These are phyloP conservation scores for Hanseniaspora lachancei DNA, from an alignment of 805 yeast genomes.

Conservation along the genomic window DNA sequence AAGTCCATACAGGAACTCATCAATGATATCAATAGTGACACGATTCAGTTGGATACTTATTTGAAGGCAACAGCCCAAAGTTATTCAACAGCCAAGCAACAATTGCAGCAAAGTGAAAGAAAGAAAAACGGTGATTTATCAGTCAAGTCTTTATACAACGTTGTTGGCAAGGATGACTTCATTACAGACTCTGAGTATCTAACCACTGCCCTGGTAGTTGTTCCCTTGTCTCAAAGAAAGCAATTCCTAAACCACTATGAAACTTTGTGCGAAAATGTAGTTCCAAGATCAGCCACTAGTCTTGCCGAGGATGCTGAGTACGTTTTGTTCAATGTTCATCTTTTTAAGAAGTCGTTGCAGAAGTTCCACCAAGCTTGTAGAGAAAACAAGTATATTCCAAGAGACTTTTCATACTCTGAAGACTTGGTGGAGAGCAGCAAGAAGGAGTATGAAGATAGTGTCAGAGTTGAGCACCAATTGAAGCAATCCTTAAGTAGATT, in stretches of 20 bases:
- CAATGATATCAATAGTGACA: constrained; percentile 57
- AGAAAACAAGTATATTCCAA: constrained; percentile 79
- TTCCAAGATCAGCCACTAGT: constrained; percentile 73
- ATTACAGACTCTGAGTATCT: constrained; percentile 77
- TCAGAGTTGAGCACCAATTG: constrained; percentile 57
- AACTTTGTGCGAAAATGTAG: constrained; percentile 63
- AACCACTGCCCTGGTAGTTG: constrained; percentile 74
- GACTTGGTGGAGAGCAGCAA: constrained; percentile 57
- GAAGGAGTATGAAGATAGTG: constrained; percentile 65
- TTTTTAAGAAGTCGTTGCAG: constrained; percentile 67
- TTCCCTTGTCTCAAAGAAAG: constrained; percentile 51
- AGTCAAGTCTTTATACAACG: constrained; percentile 77
- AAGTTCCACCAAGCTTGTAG: constrained; percentile 61
- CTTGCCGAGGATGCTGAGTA: constrained; percentile 65
- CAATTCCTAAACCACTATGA: constrained; percentile 66
- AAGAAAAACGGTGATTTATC: constrained; percentile 88
- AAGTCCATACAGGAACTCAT: constrained; percentile 69
- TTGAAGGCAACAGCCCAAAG: constrained; percentile 60
- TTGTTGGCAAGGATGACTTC: constrained; percentile 72
- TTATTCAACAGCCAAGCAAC: constrained; percentile 73
- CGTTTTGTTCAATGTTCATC: constrained; percentile 58
- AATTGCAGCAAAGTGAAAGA: constrained; percentile 76
- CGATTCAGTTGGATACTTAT: constrained; percentile 71
- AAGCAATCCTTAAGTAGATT: constrained; percentile 69
- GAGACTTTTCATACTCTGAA: constrained; percentile 82